phyloP scores from a whole-genome alignment of 768 basidiomycete genomes.

The Lepiota brunneoincarnata region DNA sequence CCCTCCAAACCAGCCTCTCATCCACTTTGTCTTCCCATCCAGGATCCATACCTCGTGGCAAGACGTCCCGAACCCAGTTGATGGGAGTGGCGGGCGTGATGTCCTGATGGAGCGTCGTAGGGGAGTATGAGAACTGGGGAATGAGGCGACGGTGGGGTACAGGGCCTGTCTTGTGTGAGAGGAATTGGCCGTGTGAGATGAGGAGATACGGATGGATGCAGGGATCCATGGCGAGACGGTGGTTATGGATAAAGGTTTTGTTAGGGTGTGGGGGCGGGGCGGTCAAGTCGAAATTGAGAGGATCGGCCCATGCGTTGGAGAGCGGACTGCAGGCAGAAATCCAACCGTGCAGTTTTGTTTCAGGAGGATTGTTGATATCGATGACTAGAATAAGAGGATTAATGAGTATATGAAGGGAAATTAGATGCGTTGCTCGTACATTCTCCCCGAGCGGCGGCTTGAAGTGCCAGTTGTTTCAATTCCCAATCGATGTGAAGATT shows the following conservation, averaged over 20 bases:
- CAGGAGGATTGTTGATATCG: slow-evolving; percentile 29
- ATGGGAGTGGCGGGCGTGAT: slow-evolving; percentile 44
- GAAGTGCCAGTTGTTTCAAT: slow-evolving; percentile 28
- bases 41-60: slow-evolving; percentile 40
- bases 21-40: slow-evolving; percentile 60
- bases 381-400: slow-evolving; percentile 22
- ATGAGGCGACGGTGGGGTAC: slow-evolving; percentile 35
- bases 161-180: slow-evolving; percentile 46
- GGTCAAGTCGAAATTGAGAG: slow-evolving; percentile 16
- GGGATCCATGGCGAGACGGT: slow-evolving; percentile 42
- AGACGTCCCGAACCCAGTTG: slow-evolving; percentile 38
- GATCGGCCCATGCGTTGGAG: slow-evolving; percentile 28
- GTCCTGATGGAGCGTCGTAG: slow-evolving; percentile 49
- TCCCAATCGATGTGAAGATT: slow-evolving; percentile 36
- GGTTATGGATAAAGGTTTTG: slow-evolving; percentile 46
- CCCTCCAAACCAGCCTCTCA: slow-evolving; percentile 65
- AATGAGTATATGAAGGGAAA: background rate
- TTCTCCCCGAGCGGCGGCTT: slow-evolving; percentile 33
- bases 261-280: slow-evolving; percentile 18
- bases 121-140: slow-evolving; percentile 50
- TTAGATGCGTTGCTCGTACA: slow-evolving; percentile 27
- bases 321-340: slow-evolving; percentile 32
- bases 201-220: slow-evolving; percentile 40
- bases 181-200: slow-evolving; percentile 47
- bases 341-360: slow-evolving; percentile 33